These are phyloP conservation scores for Aaosphaeria pasadenensis DNA, from an alignment of 2,329 filamentous ascomycete species.

Conservation along the genomic window DNA sequence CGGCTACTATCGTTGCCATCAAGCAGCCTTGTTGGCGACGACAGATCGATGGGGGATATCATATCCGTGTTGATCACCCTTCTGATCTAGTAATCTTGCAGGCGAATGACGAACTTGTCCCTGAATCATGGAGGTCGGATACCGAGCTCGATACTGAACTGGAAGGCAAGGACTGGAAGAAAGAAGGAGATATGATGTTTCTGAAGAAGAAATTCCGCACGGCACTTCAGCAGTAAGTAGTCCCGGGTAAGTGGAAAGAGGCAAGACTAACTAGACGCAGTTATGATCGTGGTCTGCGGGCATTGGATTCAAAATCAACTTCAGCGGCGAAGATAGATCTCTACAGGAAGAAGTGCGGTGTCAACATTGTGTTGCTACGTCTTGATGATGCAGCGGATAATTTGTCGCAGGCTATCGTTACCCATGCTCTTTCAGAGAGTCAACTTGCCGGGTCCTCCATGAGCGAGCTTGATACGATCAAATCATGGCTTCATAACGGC, in stretches of 20 bases:
- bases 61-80: conserved; percentile 22
- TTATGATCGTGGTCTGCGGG: conserved; percentile 11
- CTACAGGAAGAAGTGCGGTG: conserved; percentile 20
- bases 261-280: conserved; percentile 5
- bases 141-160: neutral
- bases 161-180: conserved; percentile 14
- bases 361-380: conserved; percentile 21
- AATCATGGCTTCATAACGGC: conserved; percentile 14
- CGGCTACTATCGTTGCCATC: conserved; percentile 11
- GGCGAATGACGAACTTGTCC: conserved; percentile 5
- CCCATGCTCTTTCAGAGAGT: conserved; percentile 5
- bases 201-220: conserved; percentile 20
- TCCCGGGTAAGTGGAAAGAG: neutral
- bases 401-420: conserved; percentile 14
- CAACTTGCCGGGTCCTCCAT: conserved; percentile 6
- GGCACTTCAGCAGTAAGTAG: conserved; percentile 14
- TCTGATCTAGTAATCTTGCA: conserved; percentile 16
- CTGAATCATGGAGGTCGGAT: conserved; percentile 6
- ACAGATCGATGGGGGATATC: conserved; percentile 10
- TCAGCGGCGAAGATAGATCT: conserved; percentile 10
- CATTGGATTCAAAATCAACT: conserved; percentile 1
- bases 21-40: conserved; percentile 20
- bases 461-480: conserved; percentile 2
- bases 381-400: conserved; percentile 20
- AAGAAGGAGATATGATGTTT: conserved; percentile 23